Evolutionary conservation across 1,284 basidiomycete species (phyloP).

Genomic region (Ustilago loliicola): DNA sequence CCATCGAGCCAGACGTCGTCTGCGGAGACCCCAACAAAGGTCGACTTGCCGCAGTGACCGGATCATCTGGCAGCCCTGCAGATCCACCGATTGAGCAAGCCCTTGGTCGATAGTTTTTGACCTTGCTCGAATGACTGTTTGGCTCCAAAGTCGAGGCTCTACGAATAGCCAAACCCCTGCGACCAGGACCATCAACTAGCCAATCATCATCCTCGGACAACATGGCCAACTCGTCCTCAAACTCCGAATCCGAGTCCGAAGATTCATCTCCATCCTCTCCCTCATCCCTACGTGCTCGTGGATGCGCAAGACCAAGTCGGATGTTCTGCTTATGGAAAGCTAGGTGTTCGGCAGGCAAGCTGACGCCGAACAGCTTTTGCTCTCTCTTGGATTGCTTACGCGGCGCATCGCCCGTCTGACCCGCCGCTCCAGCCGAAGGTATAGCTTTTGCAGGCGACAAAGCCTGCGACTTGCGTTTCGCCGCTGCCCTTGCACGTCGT

Average conservation of each 20-base stretch:
- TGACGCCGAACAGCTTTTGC: slow-evolving; percentile 61
- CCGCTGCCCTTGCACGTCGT: slow-evolving; percentile 48
- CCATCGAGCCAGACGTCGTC: slow-evolving; percentile 12
- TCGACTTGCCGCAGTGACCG: slow-evolving; percentile 25
- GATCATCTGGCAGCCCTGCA: slow-evolving; percentile 51
- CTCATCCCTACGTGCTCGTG: slow-evolving; percentile 56
- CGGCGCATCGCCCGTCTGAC: slow-evolving; percentile 11
- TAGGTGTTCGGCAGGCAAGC: slow-evolving; percentile 66
- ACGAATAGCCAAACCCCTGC: slow-evolving; percentile 46
- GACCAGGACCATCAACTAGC: slow-evolving; percentile 32
- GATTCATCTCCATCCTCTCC: slow-evolving; percentile 51
- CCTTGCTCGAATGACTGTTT: slow-evolving; percentile 23
- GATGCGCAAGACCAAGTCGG: slow-evolving; percentile 67
- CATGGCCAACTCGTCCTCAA: slow-evolving; percentile 61
- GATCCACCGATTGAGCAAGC: slow-evolving; percentile 51
- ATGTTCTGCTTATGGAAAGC: slow-evolving; percentile 68
- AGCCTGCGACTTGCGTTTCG: slow-evolving; percentile 51
- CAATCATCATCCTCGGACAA: slow-evolving; percentile 63
- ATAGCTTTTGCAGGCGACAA: slow-evolving; percentile 44
- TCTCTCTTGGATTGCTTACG: slow-evolving; percentile 55
- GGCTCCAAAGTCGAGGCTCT: slow-evolving; percentile 48
- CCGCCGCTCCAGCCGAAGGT: slow-evolving; percentile 8
- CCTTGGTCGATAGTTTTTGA: slow-evolving; percentile 16
- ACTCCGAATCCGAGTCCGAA: slow-evolving; percentile 53
- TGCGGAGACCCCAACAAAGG: slow-evolving; percentile 35